phyloP scores from a whole-genome alignment of 1,284 basidiomycete species.

The Boletus semigastroideus region DNA sequence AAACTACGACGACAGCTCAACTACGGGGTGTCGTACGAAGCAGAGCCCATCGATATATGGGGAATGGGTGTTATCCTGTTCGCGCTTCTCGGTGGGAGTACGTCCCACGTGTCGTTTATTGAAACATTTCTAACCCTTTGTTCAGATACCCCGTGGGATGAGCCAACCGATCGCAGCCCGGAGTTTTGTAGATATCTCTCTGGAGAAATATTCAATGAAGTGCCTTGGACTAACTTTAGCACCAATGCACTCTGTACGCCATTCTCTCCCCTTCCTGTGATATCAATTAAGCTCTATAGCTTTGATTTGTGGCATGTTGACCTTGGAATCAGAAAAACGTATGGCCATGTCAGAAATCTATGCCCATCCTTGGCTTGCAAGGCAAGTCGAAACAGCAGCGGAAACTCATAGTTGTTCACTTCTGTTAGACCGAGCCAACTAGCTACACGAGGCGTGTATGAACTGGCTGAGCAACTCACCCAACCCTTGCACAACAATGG shows the following conservation, averaged over 20 bases:
- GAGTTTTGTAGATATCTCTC: slow-evolving; percentile 80
- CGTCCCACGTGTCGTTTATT: slow-evolving; percentile 33
- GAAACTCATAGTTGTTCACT: not conserved
- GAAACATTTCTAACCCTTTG: not conserved
- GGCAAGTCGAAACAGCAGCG: slow-evolving; percentile 42
- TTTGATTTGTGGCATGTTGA: slow-evolving; percentile 71
- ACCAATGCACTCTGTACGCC: slow-evolving; percentile 60
- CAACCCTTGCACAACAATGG: slow-evolving; percentile 64
- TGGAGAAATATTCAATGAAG: slow-evolving; percentile 74
- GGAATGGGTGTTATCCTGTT: slow-evolving; percentile 96
- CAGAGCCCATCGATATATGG: slow-evolving; percentile 96
- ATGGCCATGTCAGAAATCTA: slow-evolving; percentile 72
- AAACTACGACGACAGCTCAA: slow-evolving; percentile 43
- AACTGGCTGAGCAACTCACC: slow-evolving; percentile 68
- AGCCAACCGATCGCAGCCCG: slow-evolving; percentile 76
- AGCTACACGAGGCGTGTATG: slow-evolving; percentile 48
- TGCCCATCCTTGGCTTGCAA: slow-evolving; percentile 77
- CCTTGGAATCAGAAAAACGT: slow-evolving; percentile 69
- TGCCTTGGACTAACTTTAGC: slow-evolving; percentile 81
- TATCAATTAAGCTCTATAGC: slow-evolving; percentile 41
- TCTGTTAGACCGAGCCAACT: slow-evolving; percentile 69
- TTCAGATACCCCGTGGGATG: slow-evolving; percentile 96
- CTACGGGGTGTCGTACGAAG: slow-evolving; percentile 67
- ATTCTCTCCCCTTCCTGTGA: not conserved
- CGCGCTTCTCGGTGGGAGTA: slow-evolving; percentile 89